Evolutionary conservation across 78 protist species (phyloP).

Genomic region (Dictyostelium capitatum): DNA sequence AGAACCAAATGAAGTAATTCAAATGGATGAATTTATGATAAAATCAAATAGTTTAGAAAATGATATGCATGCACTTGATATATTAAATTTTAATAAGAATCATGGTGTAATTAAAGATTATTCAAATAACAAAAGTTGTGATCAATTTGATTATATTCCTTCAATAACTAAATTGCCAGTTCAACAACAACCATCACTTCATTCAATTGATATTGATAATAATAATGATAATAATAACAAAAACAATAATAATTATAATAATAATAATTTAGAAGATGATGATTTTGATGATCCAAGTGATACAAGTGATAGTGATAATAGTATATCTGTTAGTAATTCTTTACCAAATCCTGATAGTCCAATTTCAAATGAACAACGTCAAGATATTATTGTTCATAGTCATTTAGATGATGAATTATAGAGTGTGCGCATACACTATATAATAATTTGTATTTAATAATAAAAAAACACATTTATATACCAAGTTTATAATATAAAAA

Average conservation of each 20-base stretch:
- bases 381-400: background rate
- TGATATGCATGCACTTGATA: background rate
- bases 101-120: too few species aligned
- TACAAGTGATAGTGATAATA: constrained; percentile 12
- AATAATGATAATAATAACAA: background rate
- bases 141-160: too few species aligned
- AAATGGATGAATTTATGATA: background rate
- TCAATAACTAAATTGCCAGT: too few species aligned
- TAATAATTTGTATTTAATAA: too few species aligned
- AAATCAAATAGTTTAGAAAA: background rate
- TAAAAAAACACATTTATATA: too few species aligned
- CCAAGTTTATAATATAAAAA: too few species aligned
- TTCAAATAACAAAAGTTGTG: too few species aligned
- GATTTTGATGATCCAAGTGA: background rate
- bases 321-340: background rate
- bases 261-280: too few species aligned
- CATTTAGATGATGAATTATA: constrained; percentile 1
- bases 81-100: background rate
- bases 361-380: background rate
- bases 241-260: background rate
- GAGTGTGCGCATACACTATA: too few species aligned
- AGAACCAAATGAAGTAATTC: background rate
- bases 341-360: background rate
- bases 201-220: too few species aligned
- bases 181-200: too few species aligned